A percentile compares a stretch with the other conserved stretches of the same genome.
Evolutionary conservation across 768 basidiomycete species (phyloP).

Genomic region (Suillus bovinus): DNA sequence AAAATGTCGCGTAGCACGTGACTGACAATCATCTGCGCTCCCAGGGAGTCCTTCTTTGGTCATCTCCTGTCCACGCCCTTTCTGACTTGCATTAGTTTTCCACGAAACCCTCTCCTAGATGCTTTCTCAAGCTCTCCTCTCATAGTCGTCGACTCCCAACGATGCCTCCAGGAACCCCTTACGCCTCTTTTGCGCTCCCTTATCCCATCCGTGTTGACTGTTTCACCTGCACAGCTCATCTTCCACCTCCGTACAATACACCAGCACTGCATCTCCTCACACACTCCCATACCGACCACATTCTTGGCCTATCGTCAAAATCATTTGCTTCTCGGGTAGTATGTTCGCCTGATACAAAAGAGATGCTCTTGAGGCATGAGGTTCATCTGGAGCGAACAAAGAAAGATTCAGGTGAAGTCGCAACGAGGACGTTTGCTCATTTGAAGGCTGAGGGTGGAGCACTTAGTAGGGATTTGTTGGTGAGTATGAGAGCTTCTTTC

Average conservation of each 20-base stretch:
- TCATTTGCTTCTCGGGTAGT: constrained; percentile 72
- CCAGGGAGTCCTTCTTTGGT: not conserved
- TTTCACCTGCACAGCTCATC: constrained; percentile 52
- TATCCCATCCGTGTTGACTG: constrained; percentile 88
- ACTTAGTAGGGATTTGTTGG: constrained; percentile 63
- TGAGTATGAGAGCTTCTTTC: constrained; percentile 25
- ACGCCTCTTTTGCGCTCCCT: constrained; percentile 71
- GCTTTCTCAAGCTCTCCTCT: not conserved
- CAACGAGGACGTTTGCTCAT: constrained; percentile 61
- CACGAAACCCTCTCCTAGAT: not conserved
- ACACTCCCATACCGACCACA: constrained; percentile 90
- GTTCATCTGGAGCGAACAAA: constrained; percentile 60
- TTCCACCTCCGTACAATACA: constrained; percentile 33
- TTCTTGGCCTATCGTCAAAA: constrained; percentile 71
- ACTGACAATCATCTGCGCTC: not conserved
- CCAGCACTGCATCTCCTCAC: constrained; percentile 72
- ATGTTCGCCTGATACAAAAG: constrained; percentile 83
- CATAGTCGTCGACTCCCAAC: not conserved
- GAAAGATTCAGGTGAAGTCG: constrained; percentile 11
- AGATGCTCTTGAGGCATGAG: constrained; percentile 82
- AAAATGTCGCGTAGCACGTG: not conserved
- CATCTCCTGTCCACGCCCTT: not conserved
- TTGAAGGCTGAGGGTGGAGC: constrained; percentile 62
- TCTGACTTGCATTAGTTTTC: not conserved
- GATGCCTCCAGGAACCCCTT: constrained; percentile 81